Evolutionary conservation across 73 alveolate species (phyloP), one percentile per base, ranked within the genome.

Genomic region (Effrenium voratum): DNA sequence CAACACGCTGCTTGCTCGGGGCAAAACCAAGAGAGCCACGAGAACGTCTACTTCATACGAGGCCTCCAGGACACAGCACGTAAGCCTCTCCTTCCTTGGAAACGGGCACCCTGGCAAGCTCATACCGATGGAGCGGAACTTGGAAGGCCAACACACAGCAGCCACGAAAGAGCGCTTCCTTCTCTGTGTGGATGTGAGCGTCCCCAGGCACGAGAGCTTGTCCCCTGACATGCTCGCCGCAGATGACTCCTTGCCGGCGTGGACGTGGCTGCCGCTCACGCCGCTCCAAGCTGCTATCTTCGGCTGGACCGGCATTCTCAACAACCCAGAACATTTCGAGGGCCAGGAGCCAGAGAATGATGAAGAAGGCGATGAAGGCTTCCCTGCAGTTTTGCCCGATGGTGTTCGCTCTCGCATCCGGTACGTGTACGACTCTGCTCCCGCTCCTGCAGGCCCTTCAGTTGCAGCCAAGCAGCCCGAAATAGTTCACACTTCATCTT

Each of bases 181-280:
- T 13, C 40, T 60, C 40, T 60, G 41, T 38, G 40, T 60, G 75
- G 75, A 60, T 2, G n/a, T n/a, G n/a, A n/a, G n/a, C n/a, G n/a
- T n/a, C n/a, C n/a, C n/a, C n/a, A n/a, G n/a, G n/a, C n/a, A n/a
- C n/a, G n/a, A n/a, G n/a, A n/a, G n/a, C n/a, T n/a, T n/a, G n/a
- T n/a, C n/a, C n/a, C n/a, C n/a, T n/a, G n/a, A n/a, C n/a, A n/a
- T n/a, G n/a, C n/a, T n/a, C n/a, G n/a, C n/a, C n/a, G n/a, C n/a
- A n/a, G n/a, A n/a, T n/a, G n/a, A n/a, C n/a, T n/a, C n/a, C n/a
- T n/a, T n/a, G n/a, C 63, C 63, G 19, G 83, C 46, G 22, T 80
- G 91, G 59, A 1, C 91, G 30, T 80, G 91, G 91, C n/a, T 45
- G 46, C 59, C 50, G 32, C 47, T 80, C 36, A 80, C 91, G 38